Evolutionary conservation across 2,329 filamentous ascomycete genomes (phyloP).

Genomic region (Paecilomyces formosus): DNA sequence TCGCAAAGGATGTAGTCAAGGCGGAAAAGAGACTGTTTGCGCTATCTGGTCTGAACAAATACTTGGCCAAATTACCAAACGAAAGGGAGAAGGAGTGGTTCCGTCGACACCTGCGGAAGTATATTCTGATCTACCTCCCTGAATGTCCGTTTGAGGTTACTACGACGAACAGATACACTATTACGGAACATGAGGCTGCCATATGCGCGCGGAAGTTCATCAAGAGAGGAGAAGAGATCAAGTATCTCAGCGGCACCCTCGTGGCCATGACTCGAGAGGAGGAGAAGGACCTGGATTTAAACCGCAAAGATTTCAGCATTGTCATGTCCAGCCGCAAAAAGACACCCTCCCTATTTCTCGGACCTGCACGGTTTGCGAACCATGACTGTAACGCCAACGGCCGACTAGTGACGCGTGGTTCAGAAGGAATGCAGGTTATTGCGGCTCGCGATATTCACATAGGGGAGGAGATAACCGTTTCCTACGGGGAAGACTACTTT

Average conservation of each 20-base stretch:
- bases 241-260: constrained; percentile 84
- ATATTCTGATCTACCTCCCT: constrained; percentile 84
- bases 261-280: constrained; percentile 90
- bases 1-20: constrained; percentile 61
- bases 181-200: constrained; percentile 80
- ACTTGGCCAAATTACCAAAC: constrained; percentile 59
- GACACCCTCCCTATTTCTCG: constrained; percentile 83
- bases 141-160: constrained; percentile 94
- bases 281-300: constrained; percentile 69
- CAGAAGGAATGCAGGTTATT: constrained; percentile 84
- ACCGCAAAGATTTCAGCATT: constrained; percentile 92
- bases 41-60: constrained; percentile 67
- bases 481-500: constrained; percentile 94
- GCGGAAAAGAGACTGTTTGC: constrained; percentile 68
- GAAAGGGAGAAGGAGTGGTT: constrained; percentile 83
- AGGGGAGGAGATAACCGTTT: constrained; percentile 94
- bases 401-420: constrained; percentile 71
- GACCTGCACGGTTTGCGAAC: constrained; percentile 91
- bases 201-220: constrained; percentile 75
- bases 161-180: constrained; percentile 89
- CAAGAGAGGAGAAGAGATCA: constrained; percentile 75
- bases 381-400: constrained; percentile 95
- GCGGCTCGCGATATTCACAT: constrained; percentile 72
- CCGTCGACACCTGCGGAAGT: constrained; percentile 74
- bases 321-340: constrained; percentile 91